These are phyloP conservation scores for Aspergillus bridgeri DNA, from an alignment of 495 filamentous ascomycete species.

Conservation along the genomic window DNA sequence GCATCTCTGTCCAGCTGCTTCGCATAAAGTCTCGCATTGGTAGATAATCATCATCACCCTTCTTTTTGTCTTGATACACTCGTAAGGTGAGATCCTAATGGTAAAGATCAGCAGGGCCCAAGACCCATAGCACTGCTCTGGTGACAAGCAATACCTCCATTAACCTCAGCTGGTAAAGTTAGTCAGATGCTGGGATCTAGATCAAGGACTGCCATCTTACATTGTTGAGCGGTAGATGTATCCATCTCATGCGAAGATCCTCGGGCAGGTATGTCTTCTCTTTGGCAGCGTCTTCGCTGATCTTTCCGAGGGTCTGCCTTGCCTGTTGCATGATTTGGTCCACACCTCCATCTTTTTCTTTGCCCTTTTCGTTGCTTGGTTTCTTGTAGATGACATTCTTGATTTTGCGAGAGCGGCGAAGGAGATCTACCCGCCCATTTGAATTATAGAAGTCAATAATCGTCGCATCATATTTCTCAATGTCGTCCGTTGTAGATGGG, in stretches of 20 bases:
- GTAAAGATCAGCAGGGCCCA: background rate
- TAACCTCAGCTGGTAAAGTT: background rate
- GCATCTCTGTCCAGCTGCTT: slow-evolving; percentile 1
- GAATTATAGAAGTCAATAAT: slow-evolving; percentile 5
- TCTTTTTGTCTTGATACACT: background rate
- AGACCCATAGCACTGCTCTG: background rate
- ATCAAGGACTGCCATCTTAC: background rate
- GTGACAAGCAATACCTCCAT: background rate
- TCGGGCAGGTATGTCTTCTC: background rate
- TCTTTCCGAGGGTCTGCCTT: background rate
- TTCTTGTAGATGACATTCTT: background rate
- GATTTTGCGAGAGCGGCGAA: slow-evolving; percentile 2
- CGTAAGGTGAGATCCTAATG: background rate
- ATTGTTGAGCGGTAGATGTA: background rate
- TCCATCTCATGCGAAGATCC: background rate
- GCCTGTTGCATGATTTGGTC: background rate
- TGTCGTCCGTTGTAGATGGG: background rate
- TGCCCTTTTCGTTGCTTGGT: background rate
- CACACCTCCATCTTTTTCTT: background rate
- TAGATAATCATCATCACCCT: background rate
- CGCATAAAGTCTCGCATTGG: slow-evolving; percentile 1
- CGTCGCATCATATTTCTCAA: background rate
- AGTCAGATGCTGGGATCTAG: background rate
- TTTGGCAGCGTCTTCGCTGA: background rate
- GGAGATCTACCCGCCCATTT: slow-evolving; percentile 1